These are phyloP conservation scores for Smittium culicis DNA, from an alignment of 371 early-diverging fungal genomes.

Conservation along the genomic window DNA sequence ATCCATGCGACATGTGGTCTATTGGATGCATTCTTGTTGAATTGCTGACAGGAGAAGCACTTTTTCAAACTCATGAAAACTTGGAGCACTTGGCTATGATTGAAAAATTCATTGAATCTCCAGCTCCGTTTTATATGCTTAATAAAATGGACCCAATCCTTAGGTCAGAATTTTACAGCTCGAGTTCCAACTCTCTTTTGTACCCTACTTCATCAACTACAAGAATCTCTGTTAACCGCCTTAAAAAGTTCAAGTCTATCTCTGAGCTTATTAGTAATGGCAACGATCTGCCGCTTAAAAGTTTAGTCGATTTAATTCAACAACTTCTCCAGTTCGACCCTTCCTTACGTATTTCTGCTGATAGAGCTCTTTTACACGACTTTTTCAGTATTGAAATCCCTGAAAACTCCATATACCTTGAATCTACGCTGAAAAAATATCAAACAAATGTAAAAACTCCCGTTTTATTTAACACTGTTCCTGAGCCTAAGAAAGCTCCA, in stretches of 20 bases:
- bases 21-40: conserved; percentile 92
- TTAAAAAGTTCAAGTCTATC: conserved; percentile 2
- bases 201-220: neutral
- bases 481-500: neutral
- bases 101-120: conserved; percentile 86
- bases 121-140: conserved; percentile 36
- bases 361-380: neutral
- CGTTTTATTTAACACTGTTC: too few relatives aligned
- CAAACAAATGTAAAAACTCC: too few relatives aligned
- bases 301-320: conserved; percentile 7
- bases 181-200: neutral
- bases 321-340: conserved; percentile 7
- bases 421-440: neutral
- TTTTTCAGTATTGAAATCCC: conserved; percentile 7
- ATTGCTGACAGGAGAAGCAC: conserved; percentile 82
- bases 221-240: neutral
- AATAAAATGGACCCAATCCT: neutral
- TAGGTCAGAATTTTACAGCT: conserved; percentile 2
- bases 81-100: conserved; percentile 98
- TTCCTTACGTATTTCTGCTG: conserved; percentile 3
- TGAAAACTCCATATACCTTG: neutral
- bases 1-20: conserved; percentile 95
- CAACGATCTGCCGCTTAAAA: neutral
- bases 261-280: neutral
- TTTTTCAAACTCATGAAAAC: conserved; percentile 89